These are phyloP conservation scores for Umbelopsis isabellina DNA, from an alignment of 192 early-diverging fungal species.

Conservation along the genomic window DNA sequence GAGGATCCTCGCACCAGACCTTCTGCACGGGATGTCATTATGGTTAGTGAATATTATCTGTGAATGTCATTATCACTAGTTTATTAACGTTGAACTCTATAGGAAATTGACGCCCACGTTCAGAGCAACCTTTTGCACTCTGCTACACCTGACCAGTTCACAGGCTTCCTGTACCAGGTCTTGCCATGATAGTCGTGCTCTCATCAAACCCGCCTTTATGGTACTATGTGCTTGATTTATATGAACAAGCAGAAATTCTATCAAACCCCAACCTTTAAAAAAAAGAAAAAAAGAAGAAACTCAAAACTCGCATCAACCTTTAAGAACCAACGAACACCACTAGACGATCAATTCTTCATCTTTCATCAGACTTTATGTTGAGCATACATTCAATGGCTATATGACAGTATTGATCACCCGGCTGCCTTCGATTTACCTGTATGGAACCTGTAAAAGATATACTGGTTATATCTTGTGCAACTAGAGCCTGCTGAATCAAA, in stretches of 20 bases:
- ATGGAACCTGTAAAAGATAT: constrained; percentile 5
- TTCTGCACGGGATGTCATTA: constrained; percentile 35
- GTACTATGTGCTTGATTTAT: neutral
- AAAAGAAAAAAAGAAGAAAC: constrained; percentile 1
- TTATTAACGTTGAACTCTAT: neutral
- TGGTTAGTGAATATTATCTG: constrained; percentile 24
- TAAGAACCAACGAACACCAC: neutral
- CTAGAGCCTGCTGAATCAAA: neutral
- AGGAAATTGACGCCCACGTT: constrained; percentile 44
- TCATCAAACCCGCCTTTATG: too few relatives aligned
- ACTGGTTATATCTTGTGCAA: constrained; percentile 2
- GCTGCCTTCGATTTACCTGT: neutral
- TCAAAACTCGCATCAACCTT: neutral
- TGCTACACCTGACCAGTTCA: constrained; percentile 28
- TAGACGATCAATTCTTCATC: neutral
- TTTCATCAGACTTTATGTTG: neutral
- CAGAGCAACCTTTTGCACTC: constrained; percentile 31
- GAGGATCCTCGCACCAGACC: constrained; percentile 33
- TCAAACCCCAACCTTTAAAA: neutral
- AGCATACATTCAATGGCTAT: neutral
- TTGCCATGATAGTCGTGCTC: constrained; percentile 12
- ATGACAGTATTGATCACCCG: neutral
- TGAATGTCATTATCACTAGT: neutral
- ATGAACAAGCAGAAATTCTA: neutral
- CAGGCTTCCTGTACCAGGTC: constrained; percentile 33